Evolutionary conservation across 768 basidiomycete genomes (phyloP), one percentile per base, ranked within the genome.

Genomic region (Lenzites betulinus): DNA sequence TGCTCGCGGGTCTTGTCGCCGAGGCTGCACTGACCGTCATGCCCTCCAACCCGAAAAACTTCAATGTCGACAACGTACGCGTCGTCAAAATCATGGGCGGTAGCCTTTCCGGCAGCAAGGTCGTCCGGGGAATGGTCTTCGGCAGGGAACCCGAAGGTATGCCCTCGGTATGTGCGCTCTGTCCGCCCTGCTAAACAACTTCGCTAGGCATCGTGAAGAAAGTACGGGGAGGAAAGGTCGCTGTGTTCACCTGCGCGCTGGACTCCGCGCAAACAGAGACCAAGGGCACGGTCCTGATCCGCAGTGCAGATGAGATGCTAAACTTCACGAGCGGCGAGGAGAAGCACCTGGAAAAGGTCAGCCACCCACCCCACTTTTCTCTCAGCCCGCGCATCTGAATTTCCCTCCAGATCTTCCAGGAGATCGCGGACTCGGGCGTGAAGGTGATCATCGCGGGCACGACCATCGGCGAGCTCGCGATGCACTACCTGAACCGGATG

Each of bases 61-160:
- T 98, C 84, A 98, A 97, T 75, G 95, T 98, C 28, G 97, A 99
- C 75, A 95, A 95, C 67, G 92, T 99, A 0, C 87, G 97, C 11
- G 96, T 99, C 25, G 97, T 99, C 69, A 99, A 98, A 78, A 98
- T 99, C 63, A 89, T 99, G 86, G 97, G 97, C 57, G 93, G 97
- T 33, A 90, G 83, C 68, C 76, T 99, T n/a, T 74, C 86, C 3
- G 83, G 80, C 23, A 96, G 94, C 75, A 85, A 82, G 57, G 95
- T 99, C 6, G 90, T 99, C 6, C 85, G 91, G 64, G 97, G 97
- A 51, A 99, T 99, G 97, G 97, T 99, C 0, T 98, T 98, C 65
- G 93, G 93, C 38, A 82, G 95, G 47, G 94, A 97, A 75, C 93
- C 97, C 0, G 97, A 99, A 75, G 93, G 92, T 90, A 61, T 54